Evolutionary conservation across 1,139 yeast genomes (phyloP).

Genomic region (Meyerozyma elateridarum): DNA sequence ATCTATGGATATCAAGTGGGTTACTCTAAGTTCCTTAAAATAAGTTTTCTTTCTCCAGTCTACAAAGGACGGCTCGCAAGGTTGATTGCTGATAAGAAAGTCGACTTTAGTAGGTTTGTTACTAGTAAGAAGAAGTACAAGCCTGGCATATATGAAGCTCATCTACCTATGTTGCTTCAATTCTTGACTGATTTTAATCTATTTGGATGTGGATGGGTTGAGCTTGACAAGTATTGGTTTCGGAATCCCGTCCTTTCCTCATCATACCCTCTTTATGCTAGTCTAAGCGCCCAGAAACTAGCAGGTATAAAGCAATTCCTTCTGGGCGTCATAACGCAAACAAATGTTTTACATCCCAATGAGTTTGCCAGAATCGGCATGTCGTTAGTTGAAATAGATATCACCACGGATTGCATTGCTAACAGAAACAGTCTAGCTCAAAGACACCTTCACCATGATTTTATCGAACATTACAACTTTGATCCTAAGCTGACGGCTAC

Average conservation of each 20-base stretch:
- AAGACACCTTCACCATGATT: constrained; percentile 47
- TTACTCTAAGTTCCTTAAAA: constrained; percentile 58
- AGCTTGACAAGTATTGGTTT: constrained; percentile 29
- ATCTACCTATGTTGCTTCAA: constrained; percentile 71
- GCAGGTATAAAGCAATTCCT: constrained; percentile 16
- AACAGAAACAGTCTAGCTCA: constrained; percentile 48
- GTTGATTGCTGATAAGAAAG: constrained; percentile 48
- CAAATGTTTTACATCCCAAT: constrained; percentile 23
- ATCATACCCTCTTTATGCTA: constrained; percentile 1
- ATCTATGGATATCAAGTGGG: constrained; percentile 81
- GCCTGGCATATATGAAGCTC: constrained; percentile 56
- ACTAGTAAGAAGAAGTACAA: constrained; percentile 8
- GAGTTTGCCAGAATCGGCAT: constrained; percentile 51
- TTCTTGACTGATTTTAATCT: constrained; percentile 79
- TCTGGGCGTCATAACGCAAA: constrained; percentile 13
- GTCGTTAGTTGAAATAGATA: constrained; percentile 66
- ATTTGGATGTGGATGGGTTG: constrained; percentile 80
- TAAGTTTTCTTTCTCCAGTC: constrained; percentile 62
- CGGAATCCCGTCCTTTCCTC: constrained; percentile 33
- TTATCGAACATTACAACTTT: constrained; percentile 27
- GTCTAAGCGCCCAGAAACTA: constrained; percentile 4
- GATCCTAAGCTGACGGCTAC: constrained; percentile 8
- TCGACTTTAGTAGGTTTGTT: constrained; percentile 15
- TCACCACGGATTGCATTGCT: constrained; percentile 50
- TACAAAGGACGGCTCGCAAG: constrained; percentile 57